These are phyloP conservation scores for Suillus luteus DNA, from an alignment of 768 basidiomycete genomes.

Conservation along the genomic window DNA sequence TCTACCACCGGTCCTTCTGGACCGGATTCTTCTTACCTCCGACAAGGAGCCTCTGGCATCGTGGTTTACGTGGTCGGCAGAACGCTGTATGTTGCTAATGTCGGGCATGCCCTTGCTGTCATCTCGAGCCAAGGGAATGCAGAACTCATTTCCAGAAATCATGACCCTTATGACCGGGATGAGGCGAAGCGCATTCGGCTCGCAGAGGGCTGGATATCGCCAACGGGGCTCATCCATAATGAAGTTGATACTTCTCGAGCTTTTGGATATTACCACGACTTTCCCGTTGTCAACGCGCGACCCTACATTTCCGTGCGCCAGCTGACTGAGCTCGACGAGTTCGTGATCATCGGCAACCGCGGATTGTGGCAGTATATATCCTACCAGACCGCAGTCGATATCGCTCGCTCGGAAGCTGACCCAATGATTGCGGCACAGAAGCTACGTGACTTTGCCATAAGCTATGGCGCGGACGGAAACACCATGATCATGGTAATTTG, in stretches of 20 bases:
- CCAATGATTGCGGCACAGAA: slow-evolving; percentile 96
- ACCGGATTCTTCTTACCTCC: slow-evolving; percentile 52
- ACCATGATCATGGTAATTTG: slow-evolving; percentile 98
- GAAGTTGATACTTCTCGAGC: slow-evolving; percentile 90
- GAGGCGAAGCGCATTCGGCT: slow-evolving; percentile 88
- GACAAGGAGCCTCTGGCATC: slow-evolving; percentile 80
- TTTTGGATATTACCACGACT: slow-evolving; percentile 89
- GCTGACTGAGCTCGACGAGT: slow-evolving; percentile 86
- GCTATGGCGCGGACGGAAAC: slow-evolving; percentile 90
- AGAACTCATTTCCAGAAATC: slow-evolving; percentile 71
- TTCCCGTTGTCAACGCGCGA: slow-evolving; percentile 87
- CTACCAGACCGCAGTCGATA: slow-evolving; percentile 95
- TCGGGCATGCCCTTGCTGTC: slow-evolving; percentile 86
- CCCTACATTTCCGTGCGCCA: slow-evolving; percentile 74
- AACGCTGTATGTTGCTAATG: slow-evolving; percentile 88
- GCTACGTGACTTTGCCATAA: slow-evolving; percentile 93
- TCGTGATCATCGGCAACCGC: slow-evolving; percentile 92
- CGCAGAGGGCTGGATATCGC: slow-evolving; percentile 94
- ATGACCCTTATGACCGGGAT: slow-evolving; percentile 85
- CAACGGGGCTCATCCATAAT: slow-evolving; percentile 88
- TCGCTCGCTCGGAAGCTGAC: slow-evolving; percentile 75
- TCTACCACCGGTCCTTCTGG: slow-evolving; percentile 36
- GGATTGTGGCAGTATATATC: slow-evolving; percentile 94
- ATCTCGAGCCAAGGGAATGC: slow-evolving; percentile 78
- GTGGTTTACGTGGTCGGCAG: slow-evolving; percentile 82